Percentiles rank a stretch among this genome's conserved stretches.
Conservation (phyloP, 805 yeast species). For the Diddensiella transvaalensis region DNA sequence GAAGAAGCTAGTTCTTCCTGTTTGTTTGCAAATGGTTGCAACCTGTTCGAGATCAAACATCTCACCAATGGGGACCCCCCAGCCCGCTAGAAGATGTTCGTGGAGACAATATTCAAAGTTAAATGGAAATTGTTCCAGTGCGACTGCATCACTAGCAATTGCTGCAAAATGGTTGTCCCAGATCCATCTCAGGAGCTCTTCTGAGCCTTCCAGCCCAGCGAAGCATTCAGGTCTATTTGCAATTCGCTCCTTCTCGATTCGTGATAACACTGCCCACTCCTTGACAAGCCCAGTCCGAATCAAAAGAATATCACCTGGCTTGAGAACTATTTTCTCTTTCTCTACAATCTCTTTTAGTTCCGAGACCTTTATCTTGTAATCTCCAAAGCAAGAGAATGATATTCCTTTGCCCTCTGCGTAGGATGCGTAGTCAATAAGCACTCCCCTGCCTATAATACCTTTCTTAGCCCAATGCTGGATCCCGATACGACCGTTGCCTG, state of each 20-base stretch:
- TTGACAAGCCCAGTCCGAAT: constrained; percentile 32
- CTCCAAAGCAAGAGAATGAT: constrained; percentile 27
- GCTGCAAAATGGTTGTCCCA: constrained; percentile 32
- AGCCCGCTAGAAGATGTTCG: constrained; percentile 28
- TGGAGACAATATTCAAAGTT: constrained; percentile 12
- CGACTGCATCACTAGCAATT: constrained; percentile 33
- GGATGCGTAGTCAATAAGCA: constrained; percentile 32
- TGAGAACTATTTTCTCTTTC: constrained; percentile 25
- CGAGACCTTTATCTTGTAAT: constrained; percentile 25
- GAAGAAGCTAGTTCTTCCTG: constrained; percentile 31
- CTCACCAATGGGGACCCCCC: constrained; percentile 39
- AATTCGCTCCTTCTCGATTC: constrained; percentile 12
- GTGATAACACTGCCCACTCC: constrained; percentile 26
- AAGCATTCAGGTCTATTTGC: constrained; percentile 12
- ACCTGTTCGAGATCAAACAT: constrained; percentile 34
- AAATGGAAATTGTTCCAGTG: constrained; percentile 27
- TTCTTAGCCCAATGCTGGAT: constrained; percentile 28
- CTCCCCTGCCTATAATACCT: constrained; percentile 36
- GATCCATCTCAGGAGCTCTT: constrained; percentile 28
- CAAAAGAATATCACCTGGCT: constrained; percentile 33
- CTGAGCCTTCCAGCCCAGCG: constrained; percentile 28
- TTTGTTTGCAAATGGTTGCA: constrained; percentile 27
- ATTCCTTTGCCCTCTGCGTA: constrained; percentile 31
- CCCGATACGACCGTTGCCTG: constrained; percentile 17
- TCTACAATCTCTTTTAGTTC: constrained; percentile 28